Conservation (phyloP, 768 basidiomycete genomes). For the Stropharia rugosoannulata region DNA sequence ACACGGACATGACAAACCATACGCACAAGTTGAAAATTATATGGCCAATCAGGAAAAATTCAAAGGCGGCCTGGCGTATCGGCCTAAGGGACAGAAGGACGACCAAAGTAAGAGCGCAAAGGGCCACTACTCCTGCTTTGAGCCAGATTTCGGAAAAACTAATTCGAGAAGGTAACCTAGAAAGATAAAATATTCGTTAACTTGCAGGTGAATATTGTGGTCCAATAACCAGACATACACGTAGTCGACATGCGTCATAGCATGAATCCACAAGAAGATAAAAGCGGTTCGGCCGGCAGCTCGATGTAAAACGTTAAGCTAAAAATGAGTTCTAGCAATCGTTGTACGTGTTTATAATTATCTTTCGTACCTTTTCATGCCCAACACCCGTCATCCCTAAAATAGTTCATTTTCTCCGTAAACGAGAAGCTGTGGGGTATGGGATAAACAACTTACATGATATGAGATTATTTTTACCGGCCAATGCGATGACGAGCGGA, state of each 20-base stretch:
- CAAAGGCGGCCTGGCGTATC: conserved; percentile 38
- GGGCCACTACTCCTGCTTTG: conserved; percentile 26
- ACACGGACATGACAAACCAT: background rate
- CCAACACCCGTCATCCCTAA: conserved; percentile 51
- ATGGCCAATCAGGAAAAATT: conserved; percentile 38
- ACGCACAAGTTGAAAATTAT: conserved; percentile 31
- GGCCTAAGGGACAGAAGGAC: conserved; percentile 37
- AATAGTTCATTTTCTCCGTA: background rate
- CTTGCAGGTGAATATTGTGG: background rate
- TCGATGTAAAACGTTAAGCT: conserved; percentile 47
- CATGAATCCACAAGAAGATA: conserved; percentile 44
- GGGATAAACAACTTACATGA: conserved; percentile 34
- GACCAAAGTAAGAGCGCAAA: conserved; percentile 34
- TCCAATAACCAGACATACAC: conserved; percentile 19
- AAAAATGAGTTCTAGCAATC: background rate
- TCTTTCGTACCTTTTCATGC: conserved; percentile 44
- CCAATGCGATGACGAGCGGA: conserved; percentile 51
- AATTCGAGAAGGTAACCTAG: conserved; percentile 32
- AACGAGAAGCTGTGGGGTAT: background rate
- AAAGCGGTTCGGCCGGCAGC: conserved; percentile 41
- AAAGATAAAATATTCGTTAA: background rate
- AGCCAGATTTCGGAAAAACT: conserved; percentile 38
- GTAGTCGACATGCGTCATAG: conserved; percentile 25
- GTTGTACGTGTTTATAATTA: background rate
- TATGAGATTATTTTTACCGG: conserved; percentile 58